Evolutionary conservation across 2,329 filamentous ascomycete genomes (phyloP), one percentile per base, ranked within the genome.

Genomic region (Aspergillus sp.): DNA sequence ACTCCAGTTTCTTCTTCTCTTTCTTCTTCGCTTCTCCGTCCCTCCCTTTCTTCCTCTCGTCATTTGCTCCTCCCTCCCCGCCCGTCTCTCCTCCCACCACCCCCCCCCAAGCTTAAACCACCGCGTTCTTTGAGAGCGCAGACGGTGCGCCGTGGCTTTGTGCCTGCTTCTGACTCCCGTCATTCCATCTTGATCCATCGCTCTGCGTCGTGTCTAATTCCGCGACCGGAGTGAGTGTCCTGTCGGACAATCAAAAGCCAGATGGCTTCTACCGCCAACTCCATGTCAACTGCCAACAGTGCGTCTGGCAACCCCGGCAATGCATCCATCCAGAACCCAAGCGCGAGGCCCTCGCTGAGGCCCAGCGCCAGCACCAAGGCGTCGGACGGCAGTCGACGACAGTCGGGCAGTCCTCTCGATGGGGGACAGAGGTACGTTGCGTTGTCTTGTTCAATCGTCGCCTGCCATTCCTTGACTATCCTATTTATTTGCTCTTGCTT

Each of bases 381-480:
- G 60, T 75, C 81, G 61, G 82, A 85, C 71, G 76, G 75, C 62
- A 76, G 77, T 71, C 82, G 84, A 73, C 84, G 84, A 74, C 83
- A 84, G 69, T 77, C 81, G 65, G 80, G 76, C 59, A 85, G 82
- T 71, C 83, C 84, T 62, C 77, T 81, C 50, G 83, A 85, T 69
- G 79, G 75, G 63, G 77, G 74, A 67, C 80, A 82, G 71, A 83
- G 81, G 84, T 86, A 80, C 75, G 82, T 75, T 63, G 54, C 12
- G 7, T 54, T 36, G 14, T 60, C 52, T 58, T 61, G 60, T 54
- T 55, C 47, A 58, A 57, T 53, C 52, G 56, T 54, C 54, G 49
- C 54, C 39, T 52, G 32, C 42, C 59, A 49, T 58, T 57, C 54
- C 50, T 26, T 26, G 45, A 22, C 47, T 56, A 14, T 55, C 51